A percentile compares a stretch with the other conserved stretches of the same genome.
Evolutionary conservation across 805 yeast genomes (phyloP).

Genomic region (Ogataea ganodermae): DNA sequence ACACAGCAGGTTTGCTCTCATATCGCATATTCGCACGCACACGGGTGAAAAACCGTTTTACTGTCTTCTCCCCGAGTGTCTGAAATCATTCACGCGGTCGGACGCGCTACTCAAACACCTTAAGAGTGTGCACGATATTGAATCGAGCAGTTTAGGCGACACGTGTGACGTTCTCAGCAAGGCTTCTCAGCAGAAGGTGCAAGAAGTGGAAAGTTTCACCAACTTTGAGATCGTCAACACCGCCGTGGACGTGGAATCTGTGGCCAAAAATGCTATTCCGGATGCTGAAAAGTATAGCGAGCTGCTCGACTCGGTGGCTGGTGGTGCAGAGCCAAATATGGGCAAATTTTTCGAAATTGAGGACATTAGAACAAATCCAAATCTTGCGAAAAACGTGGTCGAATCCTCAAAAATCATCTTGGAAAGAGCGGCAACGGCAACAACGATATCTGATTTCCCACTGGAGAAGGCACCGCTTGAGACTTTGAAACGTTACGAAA

Average conservation of each 20-base stretch:
- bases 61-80: slow-evolving; percentile 70
- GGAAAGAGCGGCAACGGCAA: background rate
- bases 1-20: slow-evolving; percentile 57
- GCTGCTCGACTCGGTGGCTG: slow-evolving; percentile 7
- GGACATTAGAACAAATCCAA: slow-evolving; percentile 6
- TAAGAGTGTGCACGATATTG: slow-evolving; percentile 59
- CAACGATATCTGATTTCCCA: background rate
- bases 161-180: slow-evolving; percentile 17
- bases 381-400: slow-evolving; percentile 1
- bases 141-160: slow-evolving; percentile 26
- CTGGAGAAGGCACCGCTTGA: slow-evolving; percentile 20
- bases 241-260: slow-evolving; percentile 5
- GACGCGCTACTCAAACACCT: slow-evolving; percentile 69
- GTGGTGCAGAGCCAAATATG: background rate
- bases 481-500: slow-evolving; percentile 17
- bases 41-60: slow-evolving; percentile 66
- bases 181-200: background rate
- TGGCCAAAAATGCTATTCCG: slow-evolving; percentile 4
- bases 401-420: slow-evolving; percentile 1
- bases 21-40: slow-evolving; percentile 65
- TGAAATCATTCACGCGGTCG: slow-evolving; percentile 55
- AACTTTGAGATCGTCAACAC: slow-evolving; percentile 11
- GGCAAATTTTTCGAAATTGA: slow-evolving; percentile 10
- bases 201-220: background rate
- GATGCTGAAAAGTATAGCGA: slow-evolving; percentile 11